Conservation (phyloP, 805 yeast species). For the Saccharomycopsis sp. region DNA sequence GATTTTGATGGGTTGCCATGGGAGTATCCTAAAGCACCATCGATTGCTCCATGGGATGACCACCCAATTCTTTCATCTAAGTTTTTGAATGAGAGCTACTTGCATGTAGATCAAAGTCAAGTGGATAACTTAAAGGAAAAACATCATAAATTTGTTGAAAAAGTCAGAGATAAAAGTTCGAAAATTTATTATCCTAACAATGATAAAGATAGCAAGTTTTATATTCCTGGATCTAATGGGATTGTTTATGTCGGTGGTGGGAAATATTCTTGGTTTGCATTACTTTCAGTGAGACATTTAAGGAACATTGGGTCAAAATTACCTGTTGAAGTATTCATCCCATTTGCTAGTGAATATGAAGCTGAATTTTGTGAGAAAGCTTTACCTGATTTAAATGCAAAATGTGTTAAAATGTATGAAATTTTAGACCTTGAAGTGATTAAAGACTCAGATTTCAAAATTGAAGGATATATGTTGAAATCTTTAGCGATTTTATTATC, state of each 20-base stretch:
- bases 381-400: slow-evolving; percentile 36
- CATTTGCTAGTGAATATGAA: slow-evolving; percentile 35
- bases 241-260: slow-evolving; percentile 40
- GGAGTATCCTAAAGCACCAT: slow-evolving; percentile 18
- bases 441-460: slow-evolving; percentile 22
- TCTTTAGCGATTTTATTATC: slow-evolving; percentile 40
- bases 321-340: slow-evolving; percentile 40
- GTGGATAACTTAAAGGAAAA: slow-evolving; percentile 10
- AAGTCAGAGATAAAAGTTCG: slow-evolving; percentile 7
- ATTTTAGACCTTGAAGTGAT: slow-evolving; percentile 27
- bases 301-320: slow-evolving; percentile 37
- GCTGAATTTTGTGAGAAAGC: slow-evolving; percentile 34
- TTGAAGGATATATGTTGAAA: slow-evolving; percentile 34
- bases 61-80: slow-evolving; percentile 12
- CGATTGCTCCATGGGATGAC: slow-evolving; percentile 17
- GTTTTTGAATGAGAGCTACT: slow-evolving; percentile 1
- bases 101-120: slow-evolving; percentile 11
- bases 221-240: slow-evolving; percentile 24
- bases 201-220: slow-evolving; percentile 1
- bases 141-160: slow-evolving; percentile 7
- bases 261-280: slow-evolving; percentile 35
- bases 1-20: slow-evolving; percentile 9
- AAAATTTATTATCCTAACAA: not conserved
- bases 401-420: slow-evolving; percentile 35
- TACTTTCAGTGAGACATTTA: slow-evolving; percentile 34